Evolutionary conservation across 163 green algal species (phyloP).

Genomic region (Coccomyxa subellipsoidea): DNA sequence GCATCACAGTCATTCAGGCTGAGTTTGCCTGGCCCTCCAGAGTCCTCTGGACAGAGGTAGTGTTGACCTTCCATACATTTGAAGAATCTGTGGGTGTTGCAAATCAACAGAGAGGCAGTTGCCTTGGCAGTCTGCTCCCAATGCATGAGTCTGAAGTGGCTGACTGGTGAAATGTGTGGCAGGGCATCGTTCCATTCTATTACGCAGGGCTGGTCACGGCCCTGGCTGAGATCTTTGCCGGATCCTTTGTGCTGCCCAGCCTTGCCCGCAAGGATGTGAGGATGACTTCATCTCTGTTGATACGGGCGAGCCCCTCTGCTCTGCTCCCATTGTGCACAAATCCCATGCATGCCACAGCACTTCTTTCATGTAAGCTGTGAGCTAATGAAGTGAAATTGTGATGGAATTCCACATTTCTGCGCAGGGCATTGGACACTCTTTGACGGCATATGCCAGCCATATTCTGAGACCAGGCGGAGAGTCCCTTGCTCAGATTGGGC

Average conservation of each 20-base stretch:
- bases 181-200: neutral
- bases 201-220: neutral
- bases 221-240: neutral
- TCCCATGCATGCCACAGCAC: no score
- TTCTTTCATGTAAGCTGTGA: no score
- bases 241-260: neutral
- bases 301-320: neutral
- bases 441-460: neutral
- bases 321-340: neutral
- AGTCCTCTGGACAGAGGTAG: neutral
- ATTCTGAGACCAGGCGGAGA: neutral
- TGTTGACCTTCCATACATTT: no score
- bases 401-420: no score
- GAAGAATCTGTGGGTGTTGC: no score
- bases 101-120: no score
- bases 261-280: neutral
- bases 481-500: neutral
- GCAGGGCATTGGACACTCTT: slow-evolving; percentile 1
- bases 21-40: neutral
- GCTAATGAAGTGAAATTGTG: no score
- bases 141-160: neutral
- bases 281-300: neutral
- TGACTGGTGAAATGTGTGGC: no score
- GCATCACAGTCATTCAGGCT: neutral
- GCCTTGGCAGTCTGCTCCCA: no score